Conservation (phyloP, 1,284 basidiomycete species). For the Marasmius sp. region DNA sequence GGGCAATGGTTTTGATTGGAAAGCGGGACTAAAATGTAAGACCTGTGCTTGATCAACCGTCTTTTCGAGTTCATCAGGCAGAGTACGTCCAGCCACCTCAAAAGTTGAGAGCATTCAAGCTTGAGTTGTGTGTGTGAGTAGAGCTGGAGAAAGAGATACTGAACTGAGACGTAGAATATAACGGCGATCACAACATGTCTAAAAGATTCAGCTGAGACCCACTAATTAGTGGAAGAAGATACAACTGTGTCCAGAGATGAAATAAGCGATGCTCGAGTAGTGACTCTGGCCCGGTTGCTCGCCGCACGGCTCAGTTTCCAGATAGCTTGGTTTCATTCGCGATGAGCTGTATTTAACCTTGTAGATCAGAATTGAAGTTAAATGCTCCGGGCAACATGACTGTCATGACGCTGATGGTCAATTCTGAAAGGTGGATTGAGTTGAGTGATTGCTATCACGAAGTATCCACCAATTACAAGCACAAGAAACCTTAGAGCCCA, state of each 20-base stretch:
- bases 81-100: background rate
- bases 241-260: slow-evolving; percentile 51
- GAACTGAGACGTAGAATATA: slow-evolving; percentile 54
- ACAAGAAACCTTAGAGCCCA: background rate
- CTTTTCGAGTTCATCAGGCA: slow-evolving; percentile 8
- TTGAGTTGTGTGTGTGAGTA: slow-evolving; percentile 73
- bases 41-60: background rate
- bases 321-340: slow-evolving; percentile 48
- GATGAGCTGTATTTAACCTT: slow-evolving; percentile 16
- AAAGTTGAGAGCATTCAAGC: background rate
- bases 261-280: background rate
- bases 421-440: slow-evolving; percentile 77
- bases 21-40: background rate
- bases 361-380: slow-evolving; percentile 36
- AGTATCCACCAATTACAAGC: slow-evolving; percentile 4
- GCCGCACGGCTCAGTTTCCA: slow-evolving; percentile 80
- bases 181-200: slow-evolving; percentile 5
- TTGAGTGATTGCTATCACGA: slow-evolving; percentile 68
- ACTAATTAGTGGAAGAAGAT: slow-evolving; percentile 82
- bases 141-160: slow-evolving; percentile 84
- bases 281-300: slow-evolving; percentile 23
- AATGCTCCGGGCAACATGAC: slow-evolving; percentile 79
- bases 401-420: slow-evolving; percentile 79
- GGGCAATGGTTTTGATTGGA: too few species aligned
- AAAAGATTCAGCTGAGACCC: slow-evolving; percentile 23